Conservation (phyloP, 352 stramenopile species). For the Pythium diclinum region DNA sequence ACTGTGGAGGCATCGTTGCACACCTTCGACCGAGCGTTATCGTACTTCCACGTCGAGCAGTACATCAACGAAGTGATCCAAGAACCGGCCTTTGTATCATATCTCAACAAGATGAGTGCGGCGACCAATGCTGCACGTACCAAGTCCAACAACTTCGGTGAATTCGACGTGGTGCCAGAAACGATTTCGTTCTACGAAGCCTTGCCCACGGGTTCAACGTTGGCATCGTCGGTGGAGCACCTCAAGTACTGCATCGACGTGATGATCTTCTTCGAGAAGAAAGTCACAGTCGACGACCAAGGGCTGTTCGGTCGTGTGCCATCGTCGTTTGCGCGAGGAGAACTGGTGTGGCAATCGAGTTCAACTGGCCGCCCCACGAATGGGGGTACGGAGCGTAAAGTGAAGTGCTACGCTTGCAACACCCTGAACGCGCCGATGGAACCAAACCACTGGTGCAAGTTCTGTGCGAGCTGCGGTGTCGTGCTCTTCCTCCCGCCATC, state of each 20-base stretch:
- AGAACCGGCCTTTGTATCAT: conserved; percentile 55
- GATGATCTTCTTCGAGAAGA: conserved; percentile 86
- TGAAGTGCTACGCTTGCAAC: conserved; percentile 70
- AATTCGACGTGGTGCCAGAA: conserved; percentile 61
- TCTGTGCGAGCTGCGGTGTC: conserved; percentile 73
- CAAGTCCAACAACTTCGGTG: conserved; percentile 16
- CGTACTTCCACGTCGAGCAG: conserved; percentile 82
- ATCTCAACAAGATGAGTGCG: conserved; percentile 72
- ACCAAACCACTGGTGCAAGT: conserved; percentile 64
- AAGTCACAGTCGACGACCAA: conserved; percentile 68
- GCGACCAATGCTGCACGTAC: conserved; percentile 26
- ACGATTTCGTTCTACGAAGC: conserved; percentile 71
- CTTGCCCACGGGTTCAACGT: conserved; percentile 39
- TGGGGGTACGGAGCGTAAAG: conserved; percentile 55
- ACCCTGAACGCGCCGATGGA: conserved; percentile 64
- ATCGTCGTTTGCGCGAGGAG: conserved; percentile 72
- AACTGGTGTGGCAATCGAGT: conserved; percentile 63
- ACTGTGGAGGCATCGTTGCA: conserved; percentile 77
- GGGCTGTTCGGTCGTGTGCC: conserved; percentile 67
- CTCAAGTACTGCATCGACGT: conserved; percentile 84
- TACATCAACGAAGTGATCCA: conserved; percentile 79
- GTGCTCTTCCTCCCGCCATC: conserved; percentile 75
- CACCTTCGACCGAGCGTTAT: conserved; percentile 73
- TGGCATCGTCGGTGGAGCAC: conserved; percentile 65
- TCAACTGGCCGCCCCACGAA: conserved; percentile 28